Evolutionary conservation across 306 rosid species (phyloP), one percentile per base, ranked within the genome.

Genomic region (Fragaria ananassa): DNA sequence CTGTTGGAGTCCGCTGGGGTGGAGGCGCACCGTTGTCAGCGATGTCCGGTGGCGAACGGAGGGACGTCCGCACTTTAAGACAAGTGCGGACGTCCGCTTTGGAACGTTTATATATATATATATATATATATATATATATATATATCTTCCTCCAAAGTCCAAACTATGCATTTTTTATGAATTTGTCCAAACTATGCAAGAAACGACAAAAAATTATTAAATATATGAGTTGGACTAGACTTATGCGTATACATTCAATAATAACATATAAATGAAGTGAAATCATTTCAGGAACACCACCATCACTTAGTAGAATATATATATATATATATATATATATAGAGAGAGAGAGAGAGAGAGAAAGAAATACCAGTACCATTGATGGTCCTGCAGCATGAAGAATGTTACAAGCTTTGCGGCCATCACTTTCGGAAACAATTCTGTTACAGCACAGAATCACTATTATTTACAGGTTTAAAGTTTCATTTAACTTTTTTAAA

Each of bases 371-470:
- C 37, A 61, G 80, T 80, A 92, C 96, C 96, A 83, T 88, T 71
- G 93, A 78, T 41, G 96, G 97, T 79, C 97, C 97, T 23, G 88
- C 91, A 49, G 87, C 88, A 76, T 92, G 97, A 84, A 92, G 90
- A 76, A 80, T 79, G 83, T 85, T 92, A 80, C 97, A 92, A 80
- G 96, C 97, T 74, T 87, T 77, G 65, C 87, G 84, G 17, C 97
- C 96, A 87, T 90, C 96, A 34, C n/a, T 81, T 84, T 92, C 97
- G 45, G 93, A 84, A 68, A 74, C 87, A 77, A 92, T 90, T 81
- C 97, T 92, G 91, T 47, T 15, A 86, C 65, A 87, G 51, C 23
- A 29, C 49, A 8, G 1, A 35, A 25, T 27, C 8, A 49, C 58
- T 68, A 46, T 27, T 23, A 61, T 54, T 57, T 56, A 44, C 27